Evolutionary conservation across 1,139 yeast species (phyloP).

Genomic region (Candida gigantensis): DNA sequence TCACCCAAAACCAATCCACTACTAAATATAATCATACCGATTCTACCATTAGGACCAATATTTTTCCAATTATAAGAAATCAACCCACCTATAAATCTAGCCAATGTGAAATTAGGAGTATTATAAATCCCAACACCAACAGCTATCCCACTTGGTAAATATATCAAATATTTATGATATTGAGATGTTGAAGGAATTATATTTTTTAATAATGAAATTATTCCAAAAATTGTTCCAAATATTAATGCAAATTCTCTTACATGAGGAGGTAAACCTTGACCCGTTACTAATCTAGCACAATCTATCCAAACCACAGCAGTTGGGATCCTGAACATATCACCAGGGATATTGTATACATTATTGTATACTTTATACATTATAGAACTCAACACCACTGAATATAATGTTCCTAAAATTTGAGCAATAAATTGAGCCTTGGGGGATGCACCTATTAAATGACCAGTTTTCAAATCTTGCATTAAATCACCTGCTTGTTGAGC

Average conservation of each 20-base stretch:
- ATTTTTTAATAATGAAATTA: slow-evolving; percentile 67
- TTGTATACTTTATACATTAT: slow-evolving; percentile 83
- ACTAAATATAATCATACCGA: slow-evolving; percentile 80
- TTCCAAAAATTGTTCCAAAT: slow-evolving; percentile 69
- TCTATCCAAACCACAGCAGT: slow-evolving; percentile 97
- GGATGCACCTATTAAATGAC: slow-evolving; percentile 87
- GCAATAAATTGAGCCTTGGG: slow-evolving; percentile 91
- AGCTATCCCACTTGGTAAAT: slow-evolving; percentile 91
- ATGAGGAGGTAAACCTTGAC: slow-evolving; percentile 82
- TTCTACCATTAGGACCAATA: slow-evolving; percentile 31
- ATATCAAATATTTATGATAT: slow-evolving; percentile 47
- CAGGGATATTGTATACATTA: slow-evolving; percentile 80
- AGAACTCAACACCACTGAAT: slow-evolving; percentile 78
- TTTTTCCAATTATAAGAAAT: slow-evolving; percentile 63
- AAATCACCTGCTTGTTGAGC: slow-evolving; percentile 99
- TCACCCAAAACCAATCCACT: slow-evolving; percentile 94
- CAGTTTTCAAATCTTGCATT: slow-evolving; percentile 96
- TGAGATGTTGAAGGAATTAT: slow-evolving; percentile 41
- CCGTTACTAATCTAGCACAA: slow-evolving; percentile 89
- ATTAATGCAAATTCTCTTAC: slow-evolving; percentile 65
- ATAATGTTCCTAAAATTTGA: slow-evolving; percentile 81
- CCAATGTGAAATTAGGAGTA: slow-evolving; percentile 89
- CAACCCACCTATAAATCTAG: slow-evolving; percentile 90
- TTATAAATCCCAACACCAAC: slow-evolving; percentile 96
- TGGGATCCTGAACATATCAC: slow-evolving; percentile 77